These are phyloP conservation scores for Daedaleopsis sinensis DNA, from an alignment of 768 basidiomycete genomes.

Conservation along the genomic window DNA sequence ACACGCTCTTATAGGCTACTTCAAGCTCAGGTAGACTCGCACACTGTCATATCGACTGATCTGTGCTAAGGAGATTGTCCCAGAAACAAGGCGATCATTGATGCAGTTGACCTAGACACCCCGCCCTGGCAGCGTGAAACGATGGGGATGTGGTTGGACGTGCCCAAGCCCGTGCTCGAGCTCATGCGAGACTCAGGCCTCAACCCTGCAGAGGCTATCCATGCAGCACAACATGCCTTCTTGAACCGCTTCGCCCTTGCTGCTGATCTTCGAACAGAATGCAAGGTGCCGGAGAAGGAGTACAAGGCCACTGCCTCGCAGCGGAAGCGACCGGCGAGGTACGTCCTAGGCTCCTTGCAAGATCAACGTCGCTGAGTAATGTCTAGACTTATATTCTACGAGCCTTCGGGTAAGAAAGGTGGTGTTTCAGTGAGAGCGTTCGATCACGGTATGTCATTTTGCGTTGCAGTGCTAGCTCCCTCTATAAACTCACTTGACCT, in stretches of 20 bases:
- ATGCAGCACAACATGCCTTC: constrained; percentile 84
- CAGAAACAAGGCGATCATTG: constrained; percentile 68
- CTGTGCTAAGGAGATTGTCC: neutral
- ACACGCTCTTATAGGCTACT: constrained; percentile 57
- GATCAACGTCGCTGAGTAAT: neutral
- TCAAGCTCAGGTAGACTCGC: constrained; percentile 64
- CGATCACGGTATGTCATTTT: constrained; percentile 61
- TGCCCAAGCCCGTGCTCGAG: constrained; percentile 55
- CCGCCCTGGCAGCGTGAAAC: constrained; percentile 77
- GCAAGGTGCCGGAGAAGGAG: constrained; percentile 79
- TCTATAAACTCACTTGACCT: neutral
- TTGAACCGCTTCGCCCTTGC: constrained; percentile 75
- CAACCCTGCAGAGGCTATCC: constrained; percentile 78
- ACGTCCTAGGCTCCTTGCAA: constrained; percentile 1
- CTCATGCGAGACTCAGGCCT: constrained; percentile 58
- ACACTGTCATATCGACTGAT: neutral
- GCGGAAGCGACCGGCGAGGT: constrained; percentile 75
- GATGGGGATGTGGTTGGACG: constrained; percentile 80
- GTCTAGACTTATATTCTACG: constrained; percentile 79
- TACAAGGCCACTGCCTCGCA: constrained; percentile 52
- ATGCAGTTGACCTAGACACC: constrained; percentile 76
- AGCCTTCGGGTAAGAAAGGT: constrained; percentile 66
- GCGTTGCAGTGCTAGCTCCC: neutral
- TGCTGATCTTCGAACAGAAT: constrained; percentile 78
- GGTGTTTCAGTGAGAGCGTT: constrained; percentile 80